These are phyloP conservation scores for Aspergillus nanangensis DNA, from an alignment of 495 filamentous ascomycete genomes.

Conservation along the genomic window DNA sequence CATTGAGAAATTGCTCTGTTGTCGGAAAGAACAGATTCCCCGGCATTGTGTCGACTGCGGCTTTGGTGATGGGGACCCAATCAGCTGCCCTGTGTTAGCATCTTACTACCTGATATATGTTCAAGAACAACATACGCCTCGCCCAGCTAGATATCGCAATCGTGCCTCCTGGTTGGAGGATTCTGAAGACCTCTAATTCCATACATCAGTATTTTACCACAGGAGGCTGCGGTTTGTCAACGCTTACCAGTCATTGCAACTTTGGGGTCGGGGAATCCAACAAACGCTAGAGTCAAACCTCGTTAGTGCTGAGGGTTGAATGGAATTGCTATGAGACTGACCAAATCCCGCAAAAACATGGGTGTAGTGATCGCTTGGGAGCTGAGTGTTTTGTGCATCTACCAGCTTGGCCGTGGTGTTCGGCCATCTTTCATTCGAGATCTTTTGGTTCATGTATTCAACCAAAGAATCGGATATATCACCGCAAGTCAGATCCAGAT, in stretches of 20 bases:
- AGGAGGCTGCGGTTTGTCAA: no score
- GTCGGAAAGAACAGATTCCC: constrained; percentile 24
- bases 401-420: constrained; percentile 25
- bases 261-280: constrained; percentile 18
- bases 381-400: constrained; percentile 28
- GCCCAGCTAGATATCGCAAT: constrained; percentile 34
- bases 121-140: constrained; percentile 19
- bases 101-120: background rate
- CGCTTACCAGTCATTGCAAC: constrained; percentile 29
- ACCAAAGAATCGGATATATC: constrained; percentile 34
- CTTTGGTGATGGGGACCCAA: constrained; percentile 23
- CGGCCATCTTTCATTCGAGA: constrained; percentile 27
- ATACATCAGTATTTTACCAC: constrained; percentile 3
- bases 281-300: constrained; percentile 16
- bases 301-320: constrained; percentile 1
- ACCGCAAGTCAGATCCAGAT: constrained; percentile 29
- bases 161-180: constrained; percentile 32
- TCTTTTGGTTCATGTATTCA: constrained; percentile 20
- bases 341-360: constrained; percentile 36
- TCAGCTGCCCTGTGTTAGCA: constrained; percentile 17
- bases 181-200: constrained; percentile 27
- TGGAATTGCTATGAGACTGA: constrained; percentile 4
- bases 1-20: constrained; percentile 18
- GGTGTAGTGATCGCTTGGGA: constrained; percentile 24
- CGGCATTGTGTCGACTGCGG: constrained; percentile 23